Percentiles rank a stretch among this genome's conserved stretches.
phyloP scores from a whole-genome alignment of 768 basidiomycete species.

The Albatrellus ellisii region DNA sequence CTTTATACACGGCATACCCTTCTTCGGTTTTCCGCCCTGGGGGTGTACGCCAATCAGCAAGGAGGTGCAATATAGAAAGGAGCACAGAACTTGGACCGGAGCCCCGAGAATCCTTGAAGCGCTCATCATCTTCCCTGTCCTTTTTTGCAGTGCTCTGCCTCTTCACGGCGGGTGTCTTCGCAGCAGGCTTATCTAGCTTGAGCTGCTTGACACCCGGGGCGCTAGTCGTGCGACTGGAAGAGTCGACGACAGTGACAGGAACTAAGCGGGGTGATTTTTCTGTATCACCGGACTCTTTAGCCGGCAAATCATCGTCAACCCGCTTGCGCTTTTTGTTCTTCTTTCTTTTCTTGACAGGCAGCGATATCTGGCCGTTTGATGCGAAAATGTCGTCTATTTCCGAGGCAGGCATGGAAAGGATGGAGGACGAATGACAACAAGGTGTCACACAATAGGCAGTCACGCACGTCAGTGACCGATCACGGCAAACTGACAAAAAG shows the following conservation, averaged over 20 bases:
- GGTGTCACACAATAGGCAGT: neutral
- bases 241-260: slow-evolving; percentile 55
- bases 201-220: slow-evolving; percentile 22
- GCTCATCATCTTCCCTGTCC: slow-evolving; percentile 25
- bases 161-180: slow-evolving; percentile 4
- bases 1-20: slow-evolving; percentile 69
- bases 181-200: slow-evolving; percentile 13
- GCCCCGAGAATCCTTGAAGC: slow-evolving; percentile 69
- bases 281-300: slow-evolving; percentile 4
- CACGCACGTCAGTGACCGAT: neutral
- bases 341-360: slow-evolving; percentile 25
- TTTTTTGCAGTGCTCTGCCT: slow-evolving; percentile 13
- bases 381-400: slow-evolving; percentile 86
- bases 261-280: slow-evolving; percentile 15
- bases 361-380: slow-evolving; percentile 21
- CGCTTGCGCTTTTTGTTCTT: slow-evolving; percentile 31
- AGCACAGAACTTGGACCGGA: slow-evolving; percentile 41
- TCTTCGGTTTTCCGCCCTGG: slow-evolving; percentile 70
- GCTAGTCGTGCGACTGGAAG: slow-evolving; percentile 28
- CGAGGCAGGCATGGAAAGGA: slow-evolving; percentile 33
- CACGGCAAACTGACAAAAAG: neutral
- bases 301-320: slow-evolving; percentile 4
- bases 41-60: slow-evolving; percentile 3
- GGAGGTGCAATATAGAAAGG: neutral
- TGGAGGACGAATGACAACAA: slow-evolving; percentile 9